These are phyloP conservation scores for Phanerochaete carnosa DNA, from an alignment of 768 basidiomycete species.

Conservation along the genomic window DNA sequence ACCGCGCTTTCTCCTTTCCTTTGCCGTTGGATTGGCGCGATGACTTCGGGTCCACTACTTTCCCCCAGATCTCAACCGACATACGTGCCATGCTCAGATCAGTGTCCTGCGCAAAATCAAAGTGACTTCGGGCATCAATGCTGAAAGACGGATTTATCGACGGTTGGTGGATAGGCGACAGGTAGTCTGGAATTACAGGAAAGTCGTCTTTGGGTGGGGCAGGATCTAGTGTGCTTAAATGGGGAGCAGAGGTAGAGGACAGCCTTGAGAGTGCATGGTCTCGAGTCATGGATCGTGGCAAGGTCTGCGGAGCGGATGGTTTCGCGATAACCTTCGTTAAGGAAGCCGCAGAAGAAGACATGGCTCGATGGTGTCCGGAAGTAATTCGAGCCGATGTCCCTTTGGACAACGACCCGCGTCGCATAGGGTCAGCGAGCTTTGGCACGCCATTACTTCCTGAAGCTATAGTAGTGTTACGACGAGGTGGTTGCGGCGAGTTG, in stretches of 20 bases:
- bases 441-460: conserved; percentile 12
- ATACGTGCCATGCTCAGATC: conserved; percentile 51
- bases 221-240: conserved; percentile 1
- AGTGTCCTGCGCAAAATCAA: conserved; percentile 53
- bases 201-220: not conserved
- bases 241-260: not conserved
- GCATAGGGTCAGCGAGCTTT: conserved; percentile 6
- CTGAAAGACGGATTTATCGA: conserved; percentile 81
- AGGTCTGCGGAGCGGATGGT: conserved; percentile 17
- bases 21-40: conserved; percentile 26
- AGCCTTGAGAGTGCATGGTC: conserved; percentile 1
- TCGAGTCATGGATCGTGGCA: conserved; percentile 9
- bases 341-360: conserved; percentile 8
- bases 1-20: conserved; percentile 44
- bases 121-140: conserved; percentile 47
- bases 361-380: conserved; percentile 8
- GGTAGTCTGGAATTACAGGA: conserved; percentile 52
- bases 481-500: not conserved
- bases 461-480: not conserved
- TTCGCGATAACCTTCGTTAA: conserved; percentile 3
- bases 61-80: conserved; percentile 60
- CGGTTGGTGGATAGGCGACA: conserved; percentile 76
- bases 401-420: conserved; percentile 11
- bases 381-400: not conserved
- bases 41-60: conserved; percentile 25